Percentiles rank a stretch among this genome's conserved stretches.
These are phyloP conservation scores for Apiotrichum gracile DNA, from an alignment of 1,284 basidiomycete species.

Conservation along the genomic window DNA sequence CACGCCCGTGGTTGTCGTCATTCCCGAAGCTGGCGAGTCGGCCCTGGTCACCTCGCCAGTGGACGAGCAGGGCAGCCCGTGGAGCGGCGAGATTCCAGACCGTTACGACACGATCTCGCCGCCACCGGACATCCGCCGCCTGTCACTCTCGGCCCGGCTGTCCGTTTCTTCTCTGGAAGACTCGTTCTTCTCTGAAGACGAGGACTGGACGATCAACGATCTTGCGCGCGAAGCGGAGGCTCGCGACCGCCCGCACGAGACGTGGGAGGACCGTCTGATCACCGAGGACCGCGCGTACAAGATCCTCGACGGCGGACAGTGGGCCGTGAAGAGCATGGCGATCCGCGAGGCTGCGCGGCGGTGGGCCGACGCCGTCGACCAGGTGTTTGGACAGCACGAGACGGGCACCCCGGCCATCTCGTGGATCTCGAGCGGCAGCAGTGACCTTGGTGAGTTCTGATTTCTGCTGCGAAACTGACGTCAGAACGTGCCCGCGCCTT, in stretches of 20 bases:
- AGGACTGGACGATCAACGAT: constrained; percentile 40
- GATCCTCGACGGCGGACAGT: constrained; percentile 15
- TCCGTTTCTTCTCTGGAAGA: constrained; percentile 7
- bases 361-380: constrained; percentile 38
- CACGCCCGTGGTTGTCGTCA: constrained; percentile 9
- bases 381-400: constrained; percentile 21
- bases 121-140: background rate
- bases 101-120: background rate
- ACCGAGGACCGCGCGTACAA: constrained; percentile 29
- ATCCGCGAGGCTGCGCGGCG: constrained; percentile 22
- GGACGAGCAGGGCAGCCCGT: background rate
- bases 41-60: constrained; percentile 1
- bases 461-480: background rate
- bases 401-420: constrained; percentile 5
- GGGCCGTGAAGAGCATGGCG: constrained; percentile 14
- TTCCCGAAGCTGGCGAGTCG: background rate
- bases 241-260: constrained; percentile 16
- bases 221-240: constrained; percentile 20
- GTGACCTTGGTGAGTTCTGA: constrained; percentile 53
- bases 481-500: constrained; percentile 34
- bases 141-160: background rate
- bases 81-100: background rate
- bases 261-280: constrained; percentile 45
- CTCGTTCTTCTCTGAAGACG: constrained; percentile 28
- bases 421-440: constrained; percentile 48